These are phyloP conservation scores for Cladosporium phlei DNA, from an alignment of 2,329 filamentous ascomycete genomes.

Conservation along the genomic window DNA sequence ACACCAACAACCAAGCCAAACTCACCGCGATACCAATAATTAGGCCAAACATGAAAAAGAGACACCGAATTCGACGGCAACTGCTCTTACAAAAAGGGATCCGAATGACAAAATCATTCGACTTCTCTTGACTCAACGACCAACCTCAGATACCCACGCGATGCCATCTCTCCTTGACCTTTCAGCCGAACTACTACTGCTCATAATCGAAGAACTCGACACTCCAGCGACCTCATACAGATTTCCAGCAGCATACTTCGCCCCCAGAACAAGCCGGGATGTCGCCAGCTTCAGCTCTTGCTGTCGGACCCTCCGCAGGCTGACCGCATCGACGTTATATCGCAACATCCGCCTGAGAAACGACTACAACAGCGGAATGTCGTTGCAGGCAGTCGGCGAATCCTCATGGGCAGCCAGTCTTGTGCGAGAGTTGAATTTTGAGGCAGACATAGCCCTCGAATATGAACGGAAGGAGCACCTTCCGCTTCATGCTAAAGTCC, in stretches of 20 bases:
- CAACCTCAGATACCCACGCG: background rate
- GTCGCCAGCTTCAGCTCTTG: background rate
- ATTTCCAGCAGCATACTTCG: background rate
- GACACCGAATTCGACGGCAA: too few species aligned
- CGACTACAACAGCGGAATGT: background rate
- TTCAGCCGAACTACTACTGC: background rate
- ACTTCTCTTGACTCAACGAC: background rate
- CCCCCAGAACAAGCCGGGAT: background rate
- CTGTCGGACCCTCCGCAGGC: background rate
- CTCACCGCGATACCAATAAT: background rate
- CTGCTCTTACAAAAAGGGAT: background rate
- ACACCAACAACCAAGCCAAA: background rate
- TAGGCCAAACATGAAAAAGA: too few species aligned
- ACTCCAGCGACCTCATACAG: background rate
- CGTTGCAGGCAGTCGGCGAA: background rate
- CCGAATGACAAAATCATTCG: background rate
- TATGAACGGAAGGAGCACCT: background rate
- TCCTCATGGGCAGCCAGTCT: background rate
- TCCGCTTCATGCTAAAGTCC: too few species aligned
- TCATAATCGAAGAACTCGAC: background rate
- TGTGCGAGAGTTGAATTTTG: background rate
- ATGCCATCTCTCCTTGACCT: conserved; percentile 1
- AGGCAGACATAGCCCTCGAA: background rate
- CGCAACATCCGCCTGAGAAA: background rate
- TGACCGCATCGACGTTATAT: background rate